A percentile compares a stretch with the other conserved stretches of the same genome.
Evolutionary conservation across 139 green algal species (phyloP).

Genomic region (Coelastrella sp.): DNA sequence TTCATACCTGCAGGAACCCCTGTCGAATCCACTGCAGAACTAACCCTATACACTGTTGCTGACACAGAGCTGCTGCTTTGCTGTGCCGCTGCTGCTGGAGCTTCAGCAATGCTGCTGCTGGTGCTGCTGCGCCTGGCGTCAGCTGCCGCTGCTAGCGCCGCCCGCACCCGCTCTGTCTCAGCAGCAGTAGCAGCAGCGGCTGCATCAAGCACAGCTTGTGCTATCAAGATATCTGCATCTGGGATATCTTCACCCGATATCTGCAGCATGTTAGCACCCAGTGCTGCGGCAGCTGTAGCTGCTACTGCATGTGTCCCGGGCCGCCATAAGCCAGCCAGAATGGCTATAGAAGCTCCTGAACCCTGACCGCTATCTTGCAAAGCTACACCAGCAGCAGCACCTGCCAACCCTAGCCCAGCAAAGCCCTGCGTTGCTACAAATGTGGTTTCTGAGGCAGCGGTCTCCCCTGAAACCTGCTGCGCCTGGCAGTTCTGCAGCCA

Average conservation of each 20-base stretch:
- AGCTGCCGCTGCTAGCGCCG: neutral
- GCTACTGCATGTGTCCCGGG: neutral
- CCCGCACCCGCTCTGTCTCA: neutral
- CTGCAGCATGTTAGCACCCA: neutral
- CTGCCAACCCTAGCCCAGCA: no score
- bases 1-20: no score
- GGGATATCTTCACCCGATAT: neutral
- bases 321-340: neutral
- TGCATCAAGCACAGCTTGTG: no score
- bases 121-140: neutral
- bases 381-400: neutral
- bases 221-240: neutral
- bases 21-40: neutral
- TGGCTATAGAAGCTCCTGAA: neutral
- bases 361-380: neutral
- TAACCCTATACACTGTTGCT: neutral
- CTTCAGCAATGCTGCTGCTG: neutral
- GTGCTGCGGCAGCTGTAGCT: constrained; percentile 18
- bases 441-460: no score
- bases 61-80: neutral
- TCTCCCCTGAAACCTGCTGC: neutral
- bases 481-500: neutral
- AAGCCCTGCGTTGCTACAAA: no score
- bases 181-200: neutral
- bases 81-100: neutral